These are phyloP conservation scores for Hypholoma sublateritium DNA, from an alignment of 768 basidiomycete species.

Conservation along the genomic window DNA sequence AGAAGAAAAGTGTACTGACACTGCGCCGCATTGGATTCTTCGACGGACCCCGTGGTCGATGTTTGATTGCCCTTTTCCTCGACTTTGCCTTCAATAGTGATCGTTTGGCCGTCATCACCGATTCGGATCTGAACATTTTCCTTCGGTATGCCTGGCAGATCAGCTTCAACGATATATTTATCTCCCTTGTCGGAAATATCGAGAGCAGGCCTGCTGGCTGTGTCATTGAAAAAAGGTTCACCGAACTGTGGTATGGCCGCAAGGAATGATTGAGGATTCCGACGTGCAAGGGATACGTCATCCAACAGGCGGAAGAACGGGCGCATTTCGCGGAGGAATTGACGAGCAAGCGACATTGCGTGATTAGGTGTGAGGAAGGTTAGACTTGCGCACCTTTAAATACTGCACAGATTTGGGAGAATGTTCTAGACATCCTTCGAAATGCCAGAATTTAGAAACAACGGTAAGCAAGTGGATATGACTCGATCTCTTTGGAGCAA, in stretches of 20 bases:
- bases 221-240: constrained; percentile 18
- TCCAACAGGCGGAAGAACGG: constrained; percentile 78
- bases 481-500: not conserved
- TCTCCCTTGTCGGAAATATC: constrained; percentile 68
- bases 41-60: constrained; percentile 14
- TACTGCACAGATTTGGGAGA: not conserved
- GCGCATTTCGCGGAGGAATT: constrained; percentile 67
- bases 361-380: not conserved
- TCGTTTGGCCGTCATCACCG: constrained; percentile 66
- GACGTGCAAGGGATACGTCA: constrained; percentile 53
- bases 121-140: constrained; percentile 72
- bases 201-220: constrained; percentile 51
- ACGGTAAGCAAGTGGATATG: not conserved
- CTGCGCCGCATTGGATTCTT: constrained; percentile 19
- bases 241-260: constrained; percentile 24
- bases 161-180: constrained; percentile 70
- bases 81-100: constrained; percentile 72
- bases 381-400: not conserved
- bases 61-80: constrained; percentile 23
- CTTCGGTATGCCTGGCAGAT: constrained; percentile 77
- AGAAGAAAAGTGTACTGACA: constrained; percentile 26
- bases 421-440: constrained; percentile 6
- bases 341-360: constrained; percentile 68
- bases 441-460: not conserved
- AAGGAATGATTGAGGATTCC: constrained; percentile 18